A percentile compares a stretch with the other conserved stretches of the same genome.
These are phyloP conservation scores for Phytophthora multivora DNA, from an alignment of 352 stramenopile genomes.

Conservation along the genomic window DNA sequence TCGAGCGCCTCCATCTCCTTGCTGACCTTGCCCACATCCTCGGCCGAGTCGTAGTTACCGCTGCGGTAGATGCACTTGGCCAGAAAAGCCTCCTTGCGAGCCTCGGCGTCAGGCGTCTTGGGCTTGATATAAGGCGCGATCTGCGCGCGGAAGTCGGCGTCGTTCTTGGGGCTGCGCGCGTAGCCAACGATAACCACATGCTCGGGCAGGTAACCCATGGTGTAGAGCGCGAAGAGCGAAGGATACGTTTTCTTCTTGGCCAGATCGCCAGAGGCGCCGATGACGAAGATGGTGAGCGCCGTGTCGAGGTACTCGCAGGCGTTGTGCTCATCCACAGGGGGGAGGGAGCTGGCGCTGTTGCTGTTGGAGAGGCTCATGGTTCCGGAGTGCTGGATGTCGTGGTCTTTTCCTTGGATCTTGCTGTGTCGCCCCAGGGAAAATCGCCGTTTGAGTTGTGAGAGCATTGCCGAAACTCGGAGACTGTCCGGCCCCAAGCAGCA, in stretches of 20 bases:
- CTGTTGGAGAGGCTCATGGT: slow-evolving; percentile 43
- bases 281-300: slow-evolving; percentile 83
- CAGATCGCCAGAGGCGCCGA: slow-evolving; percentile 87
- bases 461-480: slow-evolving; percentile 36
- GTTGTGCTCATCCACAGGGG: slow-evolving; percentile 51
- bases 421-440: slow-evolving; percentile 43
- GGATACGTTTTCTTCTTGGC: slow-evolving; percentile 94
- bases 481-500: slow-evolving; percentile 12
- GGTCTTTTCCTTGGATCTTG: slow-evolving; percentile 36
- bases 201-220: slow-evolving; percentile 76
- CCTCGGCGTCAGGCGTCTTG: slow-evolving; percentile 49
- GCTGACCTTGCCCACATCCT: slow-evolving; percentile 74
- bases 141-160: slow-evolving; percentile 86
- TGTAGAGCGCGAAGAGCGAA: slow-evolving; percentile 90
- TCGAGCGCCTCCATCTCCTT: slow-evolving; percentile 75
- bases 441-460: slow-evolving; percentile 49
- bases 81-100: slow-evolving; percentile 76
- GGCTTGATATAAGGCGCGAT: slow-evolving; percentile 71
- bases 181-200: slow-evolving; percentile 89
- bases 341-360: slow-evolving; percentile 20
- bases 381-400: slow-evolving; percentile 28
- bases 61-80: slow-evolving; percentile 76
- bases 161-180: slow-evolving; percentile 77
- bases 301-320: slow-evolving; percentile 72
- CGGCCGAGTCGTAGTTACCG: slow-evolving; percentile 85